Evolutionary conservation across 164 flowering plant genomes (phyloP).

Genomic region (Sextonia rubra): DNA sequence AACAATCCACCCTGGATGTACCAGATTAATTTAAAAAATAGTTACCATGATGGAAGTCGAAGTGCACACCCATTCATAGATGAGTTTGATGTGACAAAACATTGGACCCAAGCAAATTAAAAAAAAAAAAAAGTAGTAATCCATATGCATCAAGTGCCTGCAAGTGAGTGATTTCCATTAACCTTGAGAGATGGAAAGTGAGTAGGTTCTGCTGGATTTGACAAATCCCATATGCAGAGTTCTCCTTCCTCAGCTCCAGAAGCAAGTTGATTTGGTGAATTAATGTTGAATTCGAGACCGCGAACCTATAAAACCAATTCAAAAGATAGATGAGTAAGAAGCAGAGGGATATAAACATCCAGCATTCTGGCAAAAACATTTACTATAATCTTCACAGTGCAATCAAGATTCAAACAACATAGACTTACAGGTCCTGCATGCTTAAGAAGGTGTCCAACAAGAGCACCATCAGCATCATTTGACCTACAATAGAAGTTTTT

Average conservation of each 20-base stretch:
- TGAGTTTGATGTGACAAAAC: background rate
- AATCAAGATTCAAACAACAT: background rate
- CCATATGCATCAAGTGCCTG: background rate
- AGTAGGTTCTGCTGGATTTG: constrained; percentile 66
- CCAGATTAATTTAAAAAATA: too few relatives aligned
- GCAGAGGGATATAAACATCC: constrained; percentile 1
- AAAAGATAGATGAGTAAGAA: background rate
- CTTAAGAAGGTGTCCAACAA: constrained; percentile 55
- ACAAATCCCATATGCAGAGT: constrained; percentile 90
- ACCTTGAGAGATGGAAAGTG: constrained; percentile 87
- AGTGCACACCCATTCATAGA: too few relatives aligned
- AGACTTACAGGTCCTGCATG: constrained; percentile 90
- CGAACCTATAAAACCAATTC: constrained; percentile 53
- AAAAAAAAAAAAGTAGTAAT: too few relatives aligned
- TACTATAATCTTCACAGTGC: background rate
- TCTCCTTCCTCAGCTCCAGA: constrained; percentile 99
- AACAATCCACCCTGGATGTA: too few relatives aligned
- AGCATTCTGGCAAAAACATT: background rate
- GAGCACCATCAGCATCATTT: constrained; percentile 44
- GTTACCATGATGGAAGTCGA: too few relatives aligned
- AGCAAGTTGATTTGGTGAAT: constrained; percentile 75
- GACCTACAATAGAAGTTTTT: constrained; percentile 29
- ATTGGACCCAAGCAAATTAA: background rate
- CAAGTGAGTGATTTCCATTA: constrained; percentile 1
- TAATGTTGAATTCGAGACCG: constrained; percentile 79